Evolutionary conservation across 1,284 basidiomycete genomes (phyloP).

Genomic region (Phylloporus sp.): DNA sequence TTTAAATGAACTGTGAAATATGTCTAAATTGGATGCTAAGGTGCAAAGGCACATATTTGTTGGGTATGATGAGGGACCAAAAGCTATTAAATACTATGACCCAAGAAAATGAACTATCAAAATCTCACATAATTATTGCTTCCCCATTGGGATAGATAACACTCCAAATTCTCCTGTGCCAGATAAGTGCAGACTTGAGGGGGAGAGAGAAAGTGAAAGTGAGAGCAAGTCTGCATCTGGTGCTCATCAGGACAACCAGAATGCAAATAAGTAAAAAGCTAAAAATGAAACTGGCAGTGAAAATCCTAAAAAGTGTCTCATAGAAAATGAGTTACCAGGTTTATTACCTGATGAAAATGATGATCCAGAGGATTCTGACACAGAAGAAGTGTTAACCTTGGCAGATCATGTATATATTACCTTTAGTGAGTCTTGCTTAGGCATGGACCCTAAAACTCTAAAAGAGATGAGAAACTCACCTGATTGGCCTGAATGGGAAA

Average conservation of each 20-base stretch:
- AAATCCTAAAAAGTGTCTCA: too few relatives aligned
- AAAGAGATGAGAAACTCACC: not conserved
- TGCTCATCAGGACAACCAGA: fast-evolving
- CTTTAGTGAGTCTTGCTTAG: too few relatives aligned
- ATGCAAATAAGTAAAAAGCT: too few relatives aligned
- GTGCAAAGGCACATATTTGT: not conserved
- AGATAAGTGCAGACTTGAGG: not conserved
- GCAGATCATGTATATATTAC: too few relatives aligned
- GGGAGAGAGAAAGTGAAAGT: not conserved
- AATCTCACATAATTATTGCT: not conserved
- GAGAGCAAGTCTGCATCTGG: not conserved
- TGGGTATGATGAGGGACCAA: not conserved
- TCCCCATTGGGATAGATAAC: not conserved
- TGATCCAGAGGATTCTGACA: too few relatives aligned
- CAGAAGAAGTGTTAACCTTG: too few relatives aligned
- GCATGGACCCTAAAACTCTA: too few relatives aligned
- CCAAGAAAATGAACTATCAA: not conserved
- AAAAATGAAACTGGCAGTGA: too few relatives aligned
- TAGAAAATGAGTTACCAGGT: too few relatives aligned
- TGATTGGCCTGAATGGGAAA: conserved; percentile 2
- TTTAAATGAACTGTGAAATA: not conserved
- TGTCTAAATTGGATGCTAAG: not conserved
- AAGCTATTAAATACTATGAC: not conserved
- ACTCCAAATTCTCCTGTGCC: not conserved
- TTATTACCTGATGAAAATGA: too few relatives aligned